Conservation (phyloP, 129 eudicot genomes). For the Arctium minus region DNA sequence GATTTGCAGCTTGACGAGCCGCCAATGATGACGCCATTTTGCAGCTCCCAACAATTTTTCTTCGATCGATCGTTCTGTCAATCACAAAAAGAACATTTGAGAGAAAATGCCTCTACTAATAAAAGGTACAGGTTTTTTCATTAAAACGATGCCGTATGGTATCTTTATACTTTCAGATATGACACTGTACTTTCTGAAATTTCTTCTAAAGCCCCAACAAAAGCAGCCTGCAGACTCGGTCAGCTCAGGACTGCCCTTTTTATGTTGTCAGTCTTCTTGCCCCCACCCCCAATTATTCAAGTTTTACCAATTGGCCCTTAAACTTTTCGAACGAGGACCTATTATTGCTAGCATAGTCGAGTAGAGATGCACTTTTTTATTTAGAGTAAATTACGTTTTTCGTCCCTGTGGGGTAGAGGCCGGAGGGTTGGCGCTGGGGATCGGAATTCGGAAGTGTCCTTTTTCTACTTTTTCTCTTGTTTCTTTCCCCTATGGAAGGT, state of each 20-base stretch:
- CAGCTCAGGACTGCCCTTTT: background rate
- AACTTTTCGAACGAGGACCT: background rate
- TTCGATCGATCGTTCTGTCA: background rate
- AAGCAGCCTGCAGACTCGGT: background rate
- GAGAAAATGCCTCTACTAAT: background rate
- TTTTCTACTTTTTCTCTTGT: too few relatives aligned
- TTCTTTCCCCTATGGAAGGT: too few relatives aligned
- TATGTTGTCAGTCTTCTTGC: background rate
- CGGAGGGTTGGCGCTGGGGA: too few relatives aligned
- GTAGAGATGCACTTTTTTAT: too few relatives aligned
- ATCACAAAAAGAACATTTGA: background rate
- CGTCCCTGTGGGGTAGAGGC: too few relatives aligned
- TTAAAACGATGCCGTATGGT: background rate
- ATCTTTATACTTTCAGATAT: background rate
- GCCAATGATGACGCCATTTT: conserved; percentile 46
- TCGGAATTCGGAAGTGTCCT: too few relatives aligned
- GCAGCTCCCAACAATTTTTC: background rate
- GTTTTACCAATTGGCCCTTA: background rate
- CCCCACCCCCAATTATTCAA: background rate
- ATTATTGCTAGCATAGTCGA: too few relatives aligned
- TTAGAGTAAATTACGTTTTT: too few relatives aligned
- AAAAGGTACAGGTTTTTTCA: background rate
- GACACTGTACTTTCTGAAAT: background rate
- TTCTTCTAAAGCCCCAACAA: background rate
- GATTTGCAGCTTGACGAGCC: conserved; percentile 50